Evolutionary conservation across 2,329 filamentous ascomycete species (phyloP), one percentile per base, ranked within the genome.

Genomic region (Xylaria sp.): DNA sequence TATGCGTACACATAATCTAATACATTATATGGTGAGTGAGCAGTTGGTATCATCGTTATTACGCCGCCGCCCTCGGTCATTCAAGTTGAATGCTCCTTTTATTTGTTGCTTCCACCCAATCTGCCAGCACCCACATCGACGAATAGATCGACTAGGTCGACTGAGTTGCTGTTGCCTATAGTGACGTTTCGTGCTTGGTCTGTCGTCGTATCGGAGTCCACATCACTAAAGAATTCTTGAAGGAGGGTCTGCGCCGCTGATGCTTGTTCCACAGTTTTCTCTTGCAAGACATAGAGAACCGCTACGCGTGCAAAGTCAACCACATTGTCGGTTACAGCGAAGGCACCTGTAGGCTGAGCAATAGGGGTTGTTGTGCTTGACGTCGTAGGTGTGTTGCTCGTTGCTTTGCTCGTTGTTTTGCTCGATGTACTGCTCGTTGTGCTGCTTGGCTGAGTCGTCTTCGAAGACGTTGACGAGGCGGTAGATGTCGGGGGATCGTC

Each of bases 251-350:
- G 87, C 0, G 86, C 86, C 5, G 74, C 74, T 49, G 83, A 80
- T 0, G 87, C 87, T 40, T 78, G 77, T 33, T 78, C 73, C 1
- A 87, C 69, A 4, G 74, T 78, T 60, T 84, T 76, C 67, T 87
- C 76, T 69, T 90, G 86, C 2, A 90, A 76, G 25, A 91, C 78
- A 66, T 81, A 89, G 15, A 91, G 78, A 2, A 90, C 83, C 0
- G 82, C 83, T 2, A 89, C 81, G 3, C 88, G 82, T 0, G 86
- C 83, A 76, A 91, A 91, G 69, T 90, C 88, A 1, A 89, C 76
- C 0, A 82, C 80, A 52, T 85, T 79, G 59, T 88, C 80, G 0
- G 84, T 85, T 12, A 86, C 77, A 0, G 72, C 72, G 52, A 88
- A 88, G 1, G 68, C 72, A 2, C 75, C 68, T 12, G 72, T 72